These are phyloP conservation scores for Beverwykella pulmonaria DNA, from an alignment of 495 filamentous ascomycete genomes.

Conservation along the genomic window DNA sequence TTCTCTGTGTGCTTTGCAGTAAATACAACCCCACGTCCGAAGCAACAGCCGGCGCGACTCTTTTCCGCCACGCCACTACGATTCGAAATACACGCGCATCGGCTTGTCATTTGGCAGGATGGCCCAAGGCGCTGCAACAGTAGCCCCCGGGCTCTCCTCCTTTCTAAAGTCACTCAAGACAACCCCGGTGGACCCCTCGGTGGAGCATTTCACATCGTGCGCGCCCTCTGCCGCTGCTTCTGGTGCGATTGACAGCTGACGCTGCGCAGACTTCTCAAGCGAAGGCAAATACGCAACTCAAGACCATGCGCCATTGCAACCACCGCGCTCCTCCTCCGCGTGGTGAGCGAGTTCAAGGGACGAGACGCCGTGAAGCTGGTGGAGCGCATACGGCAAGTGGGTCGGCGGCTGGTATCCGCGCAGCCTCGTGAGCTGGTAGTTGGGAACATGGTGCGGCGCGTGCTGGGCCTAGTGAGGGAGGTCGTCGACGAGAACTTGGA, in stretches of 20 bases:
- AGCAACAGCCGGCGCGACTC: background rate
- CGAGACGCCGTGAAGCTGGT: slow-evolving; percentile 76
- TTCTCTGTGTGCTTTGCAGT: background rate
- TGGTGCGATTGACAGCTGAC: slow-evolving; percentile 28
- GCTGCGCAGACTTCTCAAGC: slow-evolving; percentile 72
- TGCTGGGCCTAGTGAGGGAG: slow-evolving; percentile 87
- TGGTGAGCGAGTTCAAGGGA: slow-evolving; percentile 74
- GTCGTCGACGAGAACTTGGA: slow-evolving; percentile 82
- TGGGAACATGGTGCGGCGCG: slow-evolving; percentile 88
- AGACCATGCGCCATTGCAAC: slow-evolving; percentile 89
- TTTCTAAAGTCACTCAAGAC: slow-evolving; percentile 77
- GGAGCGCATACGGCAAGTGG: slow-evolving; percentile 72
- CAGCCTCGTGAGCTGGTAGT: slow-evolving; percentile 88
- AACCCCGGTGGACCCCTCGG: slow-evolving; percentile 72
- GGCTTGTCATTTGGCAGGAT: slow-evolving; percentile 3
- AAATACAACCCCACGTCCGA: background rate
- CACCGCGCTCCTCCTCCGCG: slow-evolving; percentile 77
- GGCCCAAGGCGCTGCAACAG: slow-evolving; percentile 12
- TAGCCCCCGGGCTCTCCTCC: slow-evolving; percentile 65
- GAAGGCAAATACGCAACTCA: slow-evolving; percentile 83
- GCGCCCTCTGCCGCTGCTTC: slow-evolving; percentile 29
- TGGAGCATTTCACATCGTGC: slow-evolving; percentile 79
- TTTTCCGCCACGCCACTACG: background rate
- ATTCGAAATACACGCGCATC: background rate
- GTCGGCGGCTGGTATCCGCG: slow-evolving; percentile 71